Evolutionary conservation across 1,139 yeast species (phyloP).

Genomic region (Magnusiomyces starmeri): DNA sequence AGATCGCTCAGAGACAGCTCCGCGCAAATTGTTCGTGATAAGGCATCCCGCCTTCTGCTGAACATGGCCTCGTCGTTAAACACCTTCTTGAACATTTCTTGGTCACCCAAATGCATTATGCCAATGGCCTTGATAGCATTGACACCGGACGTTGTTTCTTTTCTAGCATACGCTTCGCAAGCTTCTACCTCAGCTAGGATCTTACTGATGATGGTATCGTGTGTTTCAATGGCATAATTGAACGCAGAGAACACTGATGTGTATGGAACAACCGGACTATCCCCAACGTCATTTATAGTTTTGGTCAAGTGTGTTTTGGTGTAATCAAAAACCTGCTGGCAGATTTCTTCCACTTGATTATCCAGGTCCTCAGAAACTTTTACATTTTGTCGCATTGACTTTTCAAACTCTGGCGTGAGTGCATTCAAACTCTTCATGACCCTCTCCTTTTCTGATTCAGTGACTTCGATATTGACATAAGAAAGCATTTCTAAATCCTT

Average conservation of each 20-base stretch:
- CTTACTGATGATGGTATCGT: slow-evolving; percentile 56
- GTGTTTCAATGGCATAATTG: slow-evolving; percentile 65
- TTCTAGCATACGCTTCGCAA: slow-evolving; percentile 65
- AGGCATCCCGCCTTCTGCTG: slow-evolving; percentile 58
- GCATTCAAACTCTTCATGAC: slow-evolving; percentile 40
- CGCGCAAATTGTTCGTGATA: slow-evolving; percentile 52
- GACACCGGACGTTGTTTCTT: slow-evolving; percentile 52
- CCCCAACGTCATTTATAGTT: slow-evolving; percentile 54
- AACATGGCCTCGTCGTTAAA: slow-evolving; percentile 83
- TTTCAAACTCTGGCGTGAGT: slow-evolving; percentile 55
- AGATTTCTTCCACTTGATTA: slow-evolving; percentile 52
- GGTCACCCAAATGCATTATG: slow-evolving; percentile 41
- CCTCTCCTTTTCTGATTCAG: slow-evolving; percentile 38
- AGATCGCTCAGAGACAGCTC: slow-evolving; percentile 62
- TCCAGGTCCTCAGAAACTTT: slow-evolving; percentile 55
- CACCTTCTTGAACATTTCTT: slow-evolving; percentile 48
- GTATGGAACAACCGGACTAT: slow-evolving; percentile 49
- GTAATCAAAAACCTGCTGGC: slow-evolving; percentile 52
- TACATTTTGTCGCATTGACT: slow-evolving; percentile 45
- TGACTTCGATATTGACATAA: slow-evolving; percentile 49
- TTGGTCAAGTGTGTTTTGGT: slow-evolving; percentile 49
- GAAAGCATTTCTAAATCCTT: slow-evolving; percentile 59
- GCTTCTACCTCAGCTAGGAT: slow-evolving; percentile 55
- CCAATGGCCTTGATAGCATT: slow-evolving; percentile 56
- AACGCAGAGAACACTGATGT: slow-evolving; percentile 58